Conservation (phyloP, 139 green algal genomes). For the Coelastrella sp. region DNA sequence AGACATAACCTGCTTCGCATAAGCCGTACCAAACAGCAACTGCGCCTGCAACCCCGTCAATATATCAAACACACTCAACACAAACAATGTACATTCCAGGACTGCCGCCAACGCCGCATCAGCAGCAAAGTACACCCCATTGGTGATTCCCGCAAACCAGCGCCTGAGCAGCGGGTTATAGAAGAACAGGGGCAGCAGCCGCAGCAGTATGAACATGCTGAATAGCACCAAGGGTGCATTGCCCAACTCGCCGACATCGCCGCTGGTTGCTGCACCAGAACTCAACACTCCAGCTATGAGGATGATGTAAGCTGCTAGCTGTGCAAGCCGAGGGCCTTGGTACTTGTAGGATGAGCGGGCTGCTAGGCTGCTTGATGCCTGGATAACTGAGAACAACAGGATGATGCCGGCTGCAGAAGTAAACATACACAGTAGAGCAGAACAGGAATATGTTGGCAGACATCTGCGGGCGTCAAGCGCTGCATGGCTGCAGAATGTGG, state of each 20-base stretch:
- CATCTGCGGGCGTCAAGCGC: neutral
- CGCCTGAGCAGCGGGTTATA: conserved; percentile 1
- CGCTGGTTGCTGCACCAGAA: conserved; percentile 8
- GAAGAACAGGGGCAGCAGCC: conserved; percentile 28
- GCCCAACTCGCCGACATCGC: neutral
- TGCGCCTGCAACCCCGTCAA: conserved; percentile 63
- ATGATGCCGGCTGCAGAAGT: neutral
- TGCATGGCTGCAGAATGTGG: too few relatives aligned
- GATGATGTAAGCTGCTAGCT: neutral
- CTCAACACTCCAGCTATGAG: neutral
- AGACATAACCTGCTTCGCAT: conserved; percentile 27
- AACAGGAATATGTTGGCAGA: too few relatives aligned
- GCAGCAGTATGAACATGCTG: conserved; percentile 21
- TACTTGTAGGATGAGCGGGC: neutral
- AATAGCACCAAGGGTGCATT: conserved; percentile 36
- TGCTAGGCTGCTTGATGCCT: neutral
- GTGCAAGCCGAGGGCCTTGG: neutral
- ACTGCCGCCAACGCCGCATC: conserved; percentile 67
- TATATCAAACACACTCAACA: conserved; percentile 70
- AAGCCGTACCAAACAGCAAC: conserved; percentile 67
- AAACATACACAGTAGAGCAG: too few relatives aligned
- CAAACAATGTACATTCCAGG: conserved; percentile 68
- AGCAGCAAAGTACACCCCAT: conserved; percentile 63
- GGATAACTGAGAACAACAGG: neutral
- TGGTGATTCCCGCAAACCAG: conserved; percentile 3